Base-by-base conservation (phyloP, 2,329 filamentous ascomycete genomes). In the Aspergillus uvarum region DNA sequence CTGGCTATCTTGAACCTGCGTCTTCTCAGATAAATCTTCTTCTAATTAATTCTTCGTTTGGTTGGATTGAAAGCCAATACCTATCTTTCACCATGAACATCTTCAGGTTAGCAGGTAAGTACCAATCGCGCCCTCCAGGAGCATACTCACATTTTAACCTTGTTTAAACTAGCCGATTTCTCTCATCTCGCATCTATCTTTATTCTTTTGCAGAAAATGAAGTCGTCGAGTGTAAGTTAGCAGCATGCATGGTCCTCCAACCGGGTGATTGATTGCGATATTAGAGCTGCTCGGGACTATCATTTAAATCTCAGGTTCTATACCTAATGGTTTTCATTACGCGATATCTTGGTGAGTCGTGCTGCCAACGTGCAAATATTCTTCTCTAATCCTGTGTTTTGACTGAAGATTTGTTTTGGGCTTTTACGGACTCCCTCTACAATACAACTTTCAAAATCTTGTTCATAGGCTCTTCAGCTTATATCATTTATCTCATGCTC, bases 401-500 rank as follows among this genome's bases (percentile, higher is more conserved):
- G 38, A 26, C 47, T 19, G 60, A 51, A 92, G 92, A 99, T 76
- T 84, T 98, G 61, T 93, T 98, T 77, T 92, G 87, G 87, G 89
- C 86, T 64, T 87, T 89, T 74, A 93, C 90, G 63, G 80, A 87
- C 67, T 92, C 90, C 72, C 78, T 91, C 65, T 99, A 97, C 86
- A 97, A 98, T 81, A 89, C 95, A 62, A 79, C 91, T 71, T 97
- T 98, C 84, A 99, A 99, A 79, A 87, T 98, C 74, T 84, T 97
- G 74, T 99, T 98, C 83, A 93, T 99, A 76, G 83, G 81, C 64
- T 89, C 91, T 24, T 93, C 96, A 64, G 87, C 89, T 65, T 99
- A 99, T 83, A 96, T 93, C 71, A 87, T 99, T 76, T 98, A 97
- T 81, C 87, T 98, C 68, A 99, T 99, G 95, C 89, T 95, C 63